A percentile compares a stretch with the other conserved stretches of the same genome.
Evolutionary conservation across 1,284 basidiomycete genomes (phyloP).

Genomic region (Ustilago tritici): DNA sequence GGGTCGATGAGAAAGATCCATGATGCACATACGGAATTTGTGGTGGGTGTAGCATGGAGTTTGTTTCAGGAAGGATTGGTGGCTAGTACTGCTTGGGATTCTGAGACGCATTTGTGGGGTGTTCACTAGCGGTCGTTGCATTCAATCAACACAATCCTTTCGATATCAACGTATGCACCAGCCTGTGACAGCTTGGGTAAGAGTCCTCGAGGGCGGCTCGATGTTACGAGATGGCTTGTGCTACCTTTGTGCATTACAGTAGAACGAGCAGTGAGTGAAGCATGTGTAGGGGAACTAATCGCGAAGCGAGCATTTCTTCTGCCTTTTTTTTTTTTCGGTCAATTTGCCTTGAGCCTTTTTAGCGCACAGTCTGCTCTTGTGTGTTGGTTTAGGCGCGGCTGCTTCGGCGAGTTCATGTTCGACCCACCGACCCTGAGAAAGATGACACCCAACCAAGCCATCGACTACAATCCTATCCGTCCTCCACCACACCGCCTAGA

Average conservation of each 20-base stretch:
- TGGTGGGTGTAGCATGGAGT: slow-evolving; percentile 87
- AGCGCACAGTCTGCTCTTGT: neutral
- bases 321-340: neutral
- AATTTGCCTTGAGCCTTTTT: neutral
- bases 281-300: neutral
- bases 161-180: neutral
- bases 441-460: neutral
- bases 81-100: slow-evolving; percentile 91
- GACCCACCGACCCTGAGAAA: neutral
- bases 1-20: slow-evolving; percentile 75
- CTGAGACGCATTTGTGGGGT: slow-evolving; percentile 79
- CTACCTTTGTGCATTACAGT: neutral
- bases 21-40: slow-evolving; percentile 92
- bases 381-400: neutral
- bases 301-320: neutral
- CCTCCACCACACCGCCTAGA: neutral
- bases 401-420: neutral
- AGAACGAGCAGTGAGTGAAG: neutral
- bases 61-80: slow-evolving; percentile 84
- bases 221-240: neutral
- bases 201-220: neutral
- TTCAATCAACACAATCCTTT: neutral
- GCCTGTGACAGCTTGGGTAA: too few relatives aligned
- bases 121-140: neutral
- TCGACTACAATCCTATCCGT: too few relatives aligned